A percentile compares a stretch with the other conserved stretches of the same genome.
Evolutionary conservation across 2,329 filamentous ascomycete species (phyloP).

Genomic region (Aspergillus ochraceoroseus): DNA sequence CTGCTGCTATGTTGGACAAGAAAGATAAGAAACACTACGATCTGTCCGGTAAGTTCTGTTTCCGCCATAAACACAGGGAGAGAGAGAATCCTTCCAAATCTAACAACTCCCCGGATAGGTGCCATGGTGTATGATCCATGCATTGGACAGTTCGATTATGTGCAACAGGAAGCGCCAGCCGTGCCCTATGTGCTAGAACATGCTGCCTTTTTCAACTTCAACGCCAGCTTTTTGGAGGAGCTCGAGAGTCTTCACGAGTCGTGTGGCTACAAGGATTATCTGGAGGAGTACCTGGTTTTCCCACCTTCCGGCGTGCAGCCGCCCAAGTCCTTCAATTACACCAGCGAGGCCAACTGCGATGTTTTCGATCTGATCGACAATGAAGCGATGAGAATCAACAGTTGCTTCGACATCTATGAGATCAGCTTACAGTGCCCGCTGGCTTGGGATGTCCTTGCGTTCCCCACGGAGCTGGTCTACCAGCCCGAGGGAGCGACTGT

Average conservation of each 20-base stretch:
- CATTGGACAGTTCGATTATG: conserved; percentile 41
- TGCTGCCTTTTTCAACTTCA: conserved; percentile 44
- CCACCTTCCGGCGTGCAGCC: conserved; percentile 48
- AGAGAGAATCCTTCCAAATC: too few relatives aligned
- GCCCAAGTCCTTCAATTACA: conserved; percentile 50
- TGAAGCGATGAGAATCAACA: conserved; percentile 58
- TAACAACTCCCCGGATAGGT: too few relatives aligned
- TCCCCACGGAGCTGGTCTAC: conserved; percentile 53
- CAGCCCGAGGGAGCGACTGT: conserved; percentile 57
- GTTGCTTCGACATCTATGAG: conserved; percentile 75
- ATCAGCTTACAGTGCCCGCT: conserved; percentile 67
- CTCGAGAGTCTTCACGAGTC: conserved; percentile 40
- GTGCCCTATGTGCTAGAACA: conserved; percentile 44
- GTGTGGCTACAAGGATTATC: conserved; percentile 46
- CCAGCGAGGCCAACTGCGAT: conserved; percentile 49
- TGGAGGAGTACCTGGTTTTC: conserved; percentile 54
- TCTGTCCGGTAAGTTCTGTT: conserved; percentile 48
- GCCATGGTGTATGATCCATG: conserved; percentile 69
- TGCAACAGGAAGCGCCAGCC: conserved; percentile 34
- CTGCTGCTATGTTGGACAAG: conserved; percentile 65
- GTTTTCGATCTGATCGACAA: conserved; percentile 54
- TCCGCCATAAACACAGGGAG: neutral
- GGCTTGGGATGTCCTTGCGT: conserved; percentile 64
- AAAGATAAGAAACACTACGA: conserved; percentile 66
- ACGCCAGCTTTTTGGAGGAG: conserved; percentile 40